Percentiles rank a stretch among this genome's conserved stretches.
Conservation (phyloP, 805 yeast genomes). For the Grigorovia yakushimaensis region DNA sequence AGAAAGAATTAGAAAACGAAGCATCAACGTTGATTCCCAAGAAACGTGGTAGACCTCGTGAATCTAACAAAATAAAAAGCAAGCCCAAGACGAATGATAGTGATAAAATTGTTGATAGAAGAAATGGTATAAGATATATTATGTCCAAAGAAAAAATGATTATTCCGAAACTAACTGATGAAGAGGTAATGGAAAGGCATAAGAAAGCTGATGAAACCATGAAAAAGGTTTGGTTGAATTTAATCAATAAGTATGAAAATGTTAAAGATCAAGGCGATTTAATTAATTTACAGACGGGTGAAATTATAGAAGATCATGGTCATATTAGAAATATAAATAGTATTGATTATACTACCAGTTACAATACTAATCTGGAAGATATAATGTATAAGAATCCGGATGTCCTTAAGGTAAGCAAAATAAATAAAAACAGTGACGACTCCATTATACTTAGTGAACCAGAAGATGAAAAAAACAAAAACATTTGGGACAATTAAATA, state of each 20-base stretch:
- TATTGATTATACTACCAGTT: conserved; percentile 12
- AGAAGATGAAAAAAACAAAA: background rate
- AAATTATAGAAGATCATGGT: conserved; percentile 56
- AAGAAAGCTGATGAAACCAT: conserved; percentile 28
- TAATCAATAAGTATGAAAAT: conserved; percentile 44
- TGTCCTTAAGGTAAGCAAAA: background rate
- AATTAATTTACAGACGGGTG: conserved; percentile 56
- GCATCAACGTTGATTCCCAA: background rate
- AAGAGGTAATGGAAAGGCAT: conserved; percentile 27
- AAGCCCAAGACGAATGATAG: background rate
- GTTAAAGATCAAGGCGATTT: conserved; percentile 50
- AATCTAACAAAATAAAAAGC: background rate
- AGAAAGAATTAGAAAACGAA: background rate
- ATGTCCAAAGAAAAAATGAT: conserved; percentile 25
- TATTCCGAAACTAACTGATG: conserved; percentile 27
- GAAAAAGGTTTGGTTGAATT: conserved; percentile 39
- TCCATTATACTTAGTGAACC: conserved; percentile 2
- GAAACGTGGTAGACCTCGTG: background rate
- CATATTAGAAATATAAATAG: conserved; percentile 43
- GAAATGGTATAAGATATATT: conserved; percentile 18
- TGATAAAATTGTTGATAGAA: background rate
- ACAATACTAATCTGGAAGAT: conserved; percentile 15
- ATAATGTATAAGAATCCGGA: background rate
- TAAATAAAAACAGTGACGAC: background rate
- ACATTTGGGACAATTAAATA: background rate